A percentile compares a stretch with the other conserved stretches of the same genome.
phyloP scores from a whole-genome alignment of 805 yeast genomes.

The Candida multigemmis region DNA sequence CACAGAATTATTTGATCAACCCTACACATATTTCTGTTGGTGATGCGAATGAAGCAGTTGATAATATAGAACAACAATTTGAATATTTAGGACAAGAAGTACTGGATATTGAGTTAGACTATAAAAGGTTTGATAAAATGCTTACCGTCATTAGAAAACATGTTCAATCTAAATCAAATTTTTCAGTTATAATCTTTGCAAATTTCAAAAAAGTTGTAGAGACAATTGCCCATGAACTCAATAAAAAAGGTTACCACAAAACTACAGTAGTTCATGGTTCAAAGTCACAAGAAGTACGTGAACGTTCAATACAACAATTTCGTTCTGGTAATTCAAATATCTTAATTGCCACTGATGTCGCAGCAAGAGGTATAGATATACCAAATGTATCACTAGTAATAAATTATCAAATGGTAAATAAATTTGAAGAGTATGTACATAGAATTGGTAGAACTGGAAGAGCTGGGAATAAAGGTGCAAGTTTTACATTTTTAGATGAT shows the following conservation, averaged over 20 bases:
- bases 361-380: slow-evolving; percentile 94
- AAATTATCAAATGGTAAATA: slow-evolving; percentile 75
- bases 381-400: slow-evolving; percentile 77
- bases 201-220: slow-evolving; percentile 74
- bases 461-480: slow-evolving; percentile 75
- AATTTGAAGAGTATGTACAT: slow-evolving; percentile 80
- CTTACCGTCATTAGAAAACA: slow-evolving; percentile 31
- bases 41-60: slow-evolving; percentile 53
- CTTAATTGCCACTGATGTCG: slow-evolving; percentile 88
- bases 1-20: slow-evolving; percentile 48
- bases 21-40: slow-evolving; percentile 69
- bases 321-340: slow-evolving; percentile 47
- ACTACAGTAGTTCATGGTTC: slow-evolving; percentile 74
- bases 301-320: slow-evolving; percentile 57
- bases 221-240: slow-evolving; percentile 42
- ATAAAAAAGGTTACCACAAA: slow-evolving; percentile 33
- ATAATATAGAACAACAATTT: slow-evolving; percentile 62
- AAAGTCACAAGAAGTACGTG: slow-evolving; percentile 78
- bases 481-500: slow-evolving; percentile 62
- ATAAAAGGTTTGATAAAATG: slow-evolving; percentile 34
- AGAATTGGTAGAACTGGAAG: slow-evolving; percentile 96
- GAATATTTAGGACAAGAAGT: slow-evolving; percentile 15
- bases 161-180: slow-evolving; percentile 19
- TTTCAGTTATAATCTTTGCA: slow-evolving; percentile 65
- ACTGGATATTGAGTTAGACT: slow-evolving; percentile 16